Conservation (phyloP, 495 filamentous ascomycete genomes). For the Penicillium subrubescens region DNA sequence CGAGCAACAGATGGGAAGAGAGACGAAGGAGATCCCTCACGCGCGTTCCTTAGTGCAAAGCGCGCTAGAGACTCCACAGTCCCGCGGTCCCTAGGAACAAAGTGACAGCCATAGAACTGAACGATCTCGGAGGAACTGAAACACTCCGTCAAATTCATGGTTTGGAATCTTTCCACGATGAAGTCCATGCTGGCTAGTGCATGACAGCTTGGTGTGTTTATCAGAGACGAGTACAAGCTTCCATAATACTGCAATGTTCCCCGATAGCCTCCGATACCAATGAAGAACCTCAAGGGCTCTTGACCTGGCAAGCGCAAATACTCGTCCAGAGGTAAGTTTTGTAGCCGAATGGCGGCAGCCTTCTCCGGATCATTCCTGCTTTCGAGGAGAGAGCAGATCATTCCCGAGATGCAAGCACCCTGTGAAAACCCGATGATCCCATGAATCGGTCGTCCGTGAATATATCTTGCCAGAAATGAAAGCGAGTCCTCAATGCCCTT, state of each 20-base stretch:
- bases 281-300: too few relatives aligned
- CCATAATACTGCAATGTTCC: too few relatives aligned
- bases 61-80: conserved; percentile 2
- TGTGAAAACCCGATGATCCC: conserved; percentile 9
- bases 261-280: too few relatives aligned
- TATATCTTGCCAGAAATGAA: conserved; percentile 4
- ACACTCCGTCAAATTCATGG: conserved; percentile 1
- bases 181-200: too few relatives aligned
- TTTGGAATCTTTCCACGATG: too few relatives aligned
- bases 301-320: too few relatives aligned
- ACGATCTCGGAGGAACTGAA: conserved; percentile 10
- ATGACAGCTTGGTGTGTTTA: too few relatives aligned
- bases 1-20: too few relatives aligned
- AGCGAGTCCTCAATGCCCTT: conserved; percentile 8
- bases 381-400: conserved; percentile 13
- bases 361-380: conserved; percentile 7
- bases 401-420: conserved; percentile 3
- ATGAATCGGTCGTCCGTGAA: conserved; percentile 13
- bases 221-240: too few relatives aligned
- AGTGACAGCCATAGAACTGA: conserved; percentile 7
- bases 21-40: too few relatives aligned
- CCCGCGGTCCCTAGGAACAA: neutral
- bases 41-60: neutral
- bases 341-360: conserved; percentile 1
- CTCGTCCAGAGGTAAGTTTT: neutral